A percentile compares a stretch with the other conserved stretches of the same genome.
These are phyloP conservation scores for Pythium scleroteichum DNA, from an alignment of 352 stramenopile genomes.

Conservation along the genomic window DNA sequence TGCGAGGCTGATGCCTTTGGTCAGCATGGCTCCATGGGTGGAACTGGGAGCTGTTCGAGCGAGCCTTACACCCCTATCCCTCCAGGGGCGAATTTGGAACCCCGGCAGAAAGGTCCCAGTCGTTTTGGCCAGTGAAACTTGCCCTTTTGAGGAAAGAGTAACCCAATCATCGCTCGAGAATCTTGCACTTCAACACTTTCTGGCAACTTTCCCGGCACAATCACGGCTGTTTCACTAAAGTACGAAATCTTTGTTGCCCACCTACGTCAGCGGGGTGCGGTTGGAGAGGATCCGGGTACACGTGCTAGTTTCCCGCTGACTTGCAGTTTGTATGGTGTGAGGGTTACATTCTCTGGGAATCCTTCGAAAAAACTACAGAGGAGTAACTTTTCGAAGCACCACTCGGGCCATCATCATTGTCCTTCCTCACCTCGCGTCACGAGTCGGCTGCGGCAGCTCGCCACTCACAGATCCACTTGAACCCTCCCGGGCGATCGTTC, in stretches of 20 bases:
- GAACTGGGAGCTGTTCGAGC: not conserved
- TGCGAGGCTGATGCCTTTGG: too few species aligned
- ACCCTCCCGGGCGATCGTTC: not conserved
- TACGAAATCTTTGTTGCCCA: conserved; percentile 4
- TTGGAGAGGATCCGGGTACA: conserved; percentile 4
- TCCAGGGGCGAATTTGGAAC: not conserved
- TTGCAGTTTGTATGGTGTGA: not conserved
- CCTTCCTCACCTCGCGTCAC: not conserved
- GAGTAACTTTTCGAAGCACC: conserved; percentile 16
- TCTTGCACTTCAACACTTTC: conserved; percentile 16
- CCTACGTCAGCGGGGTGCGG: conserved; percentile 14
- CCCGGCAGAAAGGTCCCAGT: not conserved
- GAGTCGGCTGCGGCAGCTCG: not conserved
- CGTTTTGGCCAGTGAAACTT: not conserved
- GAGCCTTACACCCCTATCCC: not conserved
- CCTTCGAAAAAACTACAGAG: conserved; percentile 9
- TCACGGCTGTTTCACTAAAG: conserved; percentile 5
- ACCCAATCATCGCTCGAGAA: conserved; percentile 6
- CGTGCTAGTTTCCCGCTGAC: not conserved
- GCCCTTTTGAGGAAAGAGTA: not conserved
- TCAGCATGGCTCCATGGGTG: not conserved
- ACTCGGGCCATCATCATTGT: conserved; percentile 1
- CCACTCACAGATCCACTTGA: conserved; percentile 4
- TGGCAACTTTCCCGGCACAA: conserved; percentile 3
- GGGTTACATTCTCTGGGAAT: conserved; percentile 13